Base-by-base conservation (phyloP, 192 early-diverging fungal genomes). In the Umbelopsis sp. region DNA sequence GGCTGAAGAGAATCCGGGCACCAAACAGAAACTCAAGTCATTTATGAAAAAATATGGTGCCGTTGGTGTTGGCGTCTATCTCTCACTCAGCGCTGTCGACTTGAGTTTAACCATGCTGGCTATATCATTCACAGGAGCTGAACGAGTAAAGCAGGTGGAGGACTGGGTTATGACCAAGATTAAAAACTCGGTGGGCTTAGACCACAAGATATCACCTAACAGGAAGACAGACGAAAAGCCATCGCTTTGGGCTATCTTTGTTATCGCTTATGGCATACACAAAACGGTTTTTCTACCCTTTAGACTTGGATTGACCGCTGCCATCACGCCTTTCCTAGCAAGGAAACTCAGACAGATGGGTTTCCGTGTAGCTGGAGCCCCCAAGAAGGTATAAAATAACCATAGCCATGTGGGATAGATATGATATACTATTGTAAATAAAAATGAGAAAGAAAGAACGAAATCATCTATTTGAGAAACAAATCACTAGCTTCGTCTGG, bases 211-310 rank as follows among this genome's bases (percentile, higher is more conserved):
- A 3, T 64, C 51, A 15, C 52, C 73, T 9, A 47, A 72, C 8
- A 45, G 75, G 9, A 25, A 68, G 4, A 64, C 69, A 46, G 11
- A 48, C 21, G 46, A 80, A 47, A 70, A 74, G 33, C 84, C 85
- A 1, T 82, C 83, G 18, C 66, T 80, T 20, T 74, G 78, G 25
- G 79, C 81, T 49, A 68, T 84, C 0, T 85, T 88, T 71, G 79
- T 86, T 46, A 80, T 88, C 55, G 84, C 87, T 0, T 88, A 88
- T 70, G 87, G 84, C 12, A 86, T 88, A n/a, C 87, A 88, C 68
- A 88, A 88, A 64, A 80, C 78, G 0, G 48, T 88, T 8, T 58
- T 88, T 44, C 64, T 88, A 16, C 87, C 87, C 6, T 27, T 88
- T 11, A 71, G 87, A 51, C 71, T 88, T 15, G 85, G 84, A 18